A percentile compares a stretch with the other conserved stretches of the same genome.
Evolutionary conservation across 1,284 basidiomycete species (phyloP).

Genomic region (Testicularia cyperi): DNA sequence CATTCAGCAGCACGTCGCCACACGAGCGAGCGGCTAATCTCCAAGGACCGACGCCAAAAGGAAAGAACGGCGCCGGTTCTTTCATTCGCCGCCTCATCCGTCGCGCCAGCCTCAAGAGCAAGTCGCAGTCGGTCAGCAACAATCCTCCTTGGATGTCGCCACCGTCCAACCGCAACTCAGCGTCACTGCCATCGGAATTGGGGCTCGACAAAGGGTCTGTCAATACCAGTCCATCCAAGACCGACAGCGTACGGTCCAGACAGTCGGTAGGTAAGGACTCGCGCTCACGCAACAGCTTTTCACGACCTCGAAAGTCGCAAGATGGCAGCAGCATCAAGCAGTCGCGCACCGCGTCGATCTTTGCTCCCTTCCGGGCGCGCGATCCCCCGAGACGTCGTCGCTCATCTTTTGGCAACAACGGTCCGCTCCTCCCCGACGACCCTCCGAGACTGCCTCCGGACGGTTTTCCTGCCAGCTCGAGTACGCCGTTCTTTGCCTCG

Average conservation of each 20-base stretch:
- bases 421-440: conserved; percentile 12
- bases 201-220: conserved; percentile 6
- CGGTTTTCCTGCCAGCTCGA: conserved; percentile 17
- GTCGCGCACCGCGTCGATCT: conserved; percentile 15
- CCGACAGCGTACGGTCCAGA: conserved; percentile 8
- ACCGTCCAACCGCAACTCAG: conserved; percentile 5
- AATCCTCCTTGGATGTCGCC: conserved; percentile 1
- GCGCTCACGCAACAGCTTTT: conserved; percentile 4
- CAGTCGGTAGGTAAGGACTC: conserved; percentile 6
- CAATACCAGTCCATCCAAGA: conserved; percentile 4
- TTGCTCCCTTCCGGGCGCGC: conserved; percentile 31
- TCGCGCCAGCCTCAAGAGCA: conserved; percentile 27
- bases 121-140: conserved; percentile 26
- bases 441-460: conserved; percentile 6
- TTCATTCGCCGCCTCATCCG: conserved; percentile 34
- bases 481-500: conserved; percentile 6
- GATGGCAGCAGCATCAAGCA: conserved; percentile 7
- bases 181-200: conserved; percentile 9
- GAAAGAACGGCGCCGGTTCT: conserved; percentile 13
- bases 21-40: conserved; percentile 9
- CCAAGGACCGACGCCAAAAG: not conserved
- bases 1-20: conserved; percentile 6
- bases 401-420: conserved; percentile 22
- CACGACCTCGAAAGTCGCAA: conserved; percentile 20
- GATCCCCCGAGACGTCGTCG: conserved; percentile 8